Base-by-base conservation (phyloP, 306 rosid genomes). In the Canavalia ensiformis region DNA sequence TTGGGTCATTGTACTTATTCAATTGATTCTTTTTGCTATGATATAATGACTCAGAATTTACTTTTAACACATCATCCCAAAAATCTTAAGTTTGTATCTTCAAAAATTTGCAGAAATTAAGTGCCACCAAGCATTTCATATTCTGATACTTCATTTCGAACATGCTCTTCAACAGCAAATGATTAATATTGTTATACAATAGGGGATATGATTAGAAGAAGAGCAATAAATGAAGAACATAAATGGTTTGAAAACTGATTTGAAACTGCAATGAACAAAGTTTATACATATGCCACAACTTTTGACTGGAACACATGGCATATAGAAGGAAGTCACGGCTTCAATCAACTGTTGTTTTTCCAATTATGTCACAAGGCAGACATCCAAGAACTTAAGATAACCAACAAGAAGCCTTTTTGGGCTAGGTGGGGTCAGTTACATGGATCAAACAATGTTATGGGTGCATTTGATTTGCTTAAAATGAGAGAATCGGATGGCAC, bases 1-100 rank as follows among this genome's bases (percentile, higher is more conserved):
- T 54, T 52, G 72, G 59, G 54, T 80, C 64, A 71, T 46, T 58
- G 69, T 64, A 76, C 45, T 25, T 63, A 6, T 29, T 70, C 56
- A 60, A 62, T 62, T 60, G 78, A 45, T 78, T 54, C 75, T 41
- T n/a, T 37, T 78, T 56, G 33, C 51, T 79, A 64, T 78, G 12
- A 37, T 44, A 73, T 4, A 10, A n/a, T 45, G 8, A 44, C n/a
- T 55, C 42, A 18, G 33, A 46, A 12, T 37, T 70, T 3, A 52
- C 7, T 50, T 49, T 51, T 39, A 49, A 68, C 6, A 37, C 39
- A 56, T 64, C 68, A 51, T 69, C 59, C n/a, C n/a, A 37, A 4
- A 13, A 39, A 41, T 65, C 50, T 44, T 54, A 64, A 45, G 75
- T 18, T 47, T 18, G 44, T 44, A 35, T 64, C 41, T 31, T 65